A percentile compares a stretch with the other conserved stretches of the same genome.
phyloP scores from a whole-genome alignment of 2,329 filamentous ascomycete species.

The Camptophora hylomeconis region DNA sequence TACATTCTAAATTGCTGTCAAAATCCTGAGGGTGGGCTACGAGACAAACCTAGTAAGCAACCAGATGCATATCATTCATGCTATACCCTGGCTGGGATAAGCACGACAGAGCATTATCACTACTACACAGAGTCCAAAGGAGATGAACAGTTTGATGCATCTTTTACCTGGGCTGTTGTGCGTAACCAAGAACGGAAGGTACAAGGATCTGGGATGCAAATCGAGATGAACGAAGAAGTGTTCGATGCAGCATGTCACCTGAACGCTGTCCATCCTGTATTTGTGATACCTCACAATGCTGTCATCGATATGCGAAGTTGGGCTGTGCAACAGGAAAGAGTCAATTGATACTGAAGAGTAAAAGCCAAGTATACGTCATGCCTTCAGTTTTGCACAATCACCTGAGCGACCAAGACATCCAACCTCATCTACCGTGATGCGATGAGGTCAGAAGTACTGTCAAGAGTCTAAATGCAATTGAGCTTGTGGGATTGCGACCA shows the following conservation, averaged over 20 bases:
- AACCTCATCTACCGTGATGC: too few relatives aligned
- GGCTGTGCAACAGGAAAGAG: conserved; percentile 33
- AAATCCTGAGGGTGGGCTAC: conserved; percentile 62
- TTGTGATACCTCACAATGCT: conserved; percentile 61
- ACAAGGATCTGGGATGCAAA: conserved; percentile 32
- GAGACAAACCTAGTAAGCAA: conserved; percentile 87
- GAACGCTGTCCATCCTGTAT: conserved; percentile 64
- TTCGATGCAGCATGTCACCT: conserved; percentile 34
- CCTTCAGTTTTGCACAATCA: too few relatives aligned
- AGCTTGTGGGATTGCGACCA: too few relatives aligned
- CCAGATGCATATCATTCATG: conserved; percentile 88
- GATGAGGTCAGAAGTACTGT: too few relatives aligned
- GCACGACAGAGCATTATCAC: conserved; percentile 60
- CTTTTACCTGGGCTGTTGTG: conserved; percentile 27
- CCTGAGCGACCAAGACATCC: too few relatives aligned
- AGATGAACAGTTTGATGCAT: conserved; percentile 21
- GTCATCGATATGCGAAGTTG: conserved; percentile 53
- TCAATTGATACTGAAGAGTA: neutral
- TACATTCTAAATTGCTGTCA: conserved; percentile 90
- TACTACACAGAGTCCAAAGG: conserved; percentile 24
- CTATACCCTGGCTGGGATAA: conserved; percentile 79
- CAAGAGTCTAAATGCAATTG: too few relatives aligned
- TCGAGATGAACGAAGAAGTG: conserved; percentile 19
- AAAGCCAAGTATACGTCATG: too few relatives aligned
- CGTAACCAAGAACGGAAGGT: conserved; percentile 24